A percentile compares a stretch with the other conserved stretches of the same genome.
These are phyloP conservation scores for Claviceps digitariae DNA, from an alignment of 2,329 filamentous ascomycete species.

Conservation along the genomic window DNA sequence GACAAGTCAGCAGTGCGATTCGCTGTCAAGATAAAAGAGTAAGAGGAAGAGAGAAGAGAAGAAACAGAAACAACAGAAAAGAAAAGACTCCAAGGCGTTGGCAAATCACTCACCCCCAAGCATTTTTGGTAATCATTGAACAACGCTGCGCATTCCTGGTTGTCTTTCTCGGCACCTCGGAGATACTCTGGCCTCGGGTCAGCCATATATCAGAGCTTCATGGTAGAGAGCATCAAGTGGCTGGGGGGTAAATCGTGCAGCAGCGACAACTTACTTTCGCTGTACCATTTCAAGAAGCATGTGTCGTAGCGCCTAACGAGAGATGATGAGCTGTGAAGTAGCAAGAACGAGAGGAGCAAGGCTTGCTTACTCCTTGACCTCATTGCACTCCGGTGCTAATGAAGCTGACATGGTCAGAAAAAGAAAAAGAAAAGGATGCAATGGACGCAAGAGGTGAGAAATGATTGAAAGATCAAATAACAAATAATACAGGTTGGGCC, in stretches of 20 bases:
- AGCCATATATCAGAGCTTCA: no score
- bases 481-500: no score
- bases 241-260: background rate
- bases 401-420: constrained; percentile 63
- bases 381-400: constrained; percentile 85
- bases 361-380: constrained; percentile 72
- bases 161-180: constrained; percentile 65
- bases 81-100: background rate
- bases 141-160: constrained; percentile 69
- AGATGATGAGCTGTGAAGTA: constrained; percentile 1
- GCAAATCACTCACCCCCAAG: constrained; percentile 45
- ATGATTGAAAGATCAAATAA: no score
- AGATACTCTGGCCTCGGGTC: constrained; percentile 57
- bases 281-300: constrained; percentile 99
- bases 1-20: background rate
- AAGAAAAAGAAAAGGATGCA: background rate
- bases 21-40: background rate
- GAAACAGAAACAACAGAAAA: no score
- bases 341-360: background rate
- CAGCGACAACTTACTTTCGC: constrained; percentile 59
- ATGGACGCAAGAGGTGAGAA: no score
- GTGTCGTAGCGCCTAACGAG: constrained; percentile 71
- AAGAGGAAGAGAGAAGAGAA: background rate
- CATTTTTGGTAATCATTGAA: constrained; percentile 87
- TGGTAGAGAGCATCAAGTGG: no score